These are phyloP conservation scores for Diaporthe sp. DNA, from an alignment of 2,329 filamentous ascomycete genomes.

Conservation along the genomic window DNA sequence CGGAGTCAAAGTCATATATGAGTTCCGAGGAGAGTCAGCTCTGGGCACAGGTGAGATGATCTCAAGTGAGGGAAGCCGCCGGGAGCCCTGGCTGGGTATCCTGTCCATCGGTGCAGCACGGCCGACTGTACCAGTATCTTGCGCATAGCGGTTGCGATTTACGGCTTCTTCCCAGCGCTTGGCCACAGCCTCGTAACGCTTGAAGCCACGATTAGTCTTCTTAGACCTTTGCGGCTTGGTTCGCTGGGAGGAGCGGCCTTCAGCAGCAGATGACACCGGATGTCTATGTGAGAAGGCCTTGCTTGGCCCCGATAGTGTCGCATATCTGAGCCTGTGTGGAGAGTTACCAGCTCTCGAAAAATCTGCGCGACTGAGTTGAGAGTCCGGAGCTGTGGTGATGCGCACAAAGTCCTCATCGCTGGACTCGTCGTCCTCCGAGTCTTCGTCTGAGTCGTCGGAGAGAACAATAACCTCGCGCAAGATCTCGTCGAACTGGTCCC, in stretches of 20 bases:
- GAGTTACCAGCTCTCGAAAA: not conserved
- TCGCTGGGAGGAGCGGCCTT: slow-evolving; percentile 37
- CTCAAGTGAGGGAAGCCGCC: slow-evolving; percentile 37
- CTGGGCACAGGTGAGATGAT: slow-evolving; percentile 34
- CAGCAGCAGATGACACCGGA: not conserved
- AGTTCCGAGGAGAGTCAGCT: slow-evolving; percentile 34
- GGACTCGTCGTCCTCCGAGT: slow-evolving; percentile 53
- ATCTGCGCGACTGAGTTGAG: not conserved
- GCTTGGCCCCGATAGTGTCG: not conserved
- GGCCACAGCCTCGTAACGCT: slow-evolving; percentile 57
- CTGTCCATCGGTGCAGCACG: slow-evolving; percentile 38
- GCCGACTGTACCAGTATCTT: slow-evolving; percentile 18
- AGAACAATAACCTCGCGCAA: slow-evolving; percentile 76
- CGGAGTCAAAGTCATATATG: slow-evolving; percentile 40
- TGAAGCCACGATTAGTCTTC: slow-evolving; percentile 60
- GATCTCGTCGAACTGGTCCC: slow-evolving; percentile 77
- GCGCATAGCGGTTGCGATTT: slow-evolving; percentile 47
- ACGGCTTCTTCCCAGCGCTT: slow-evolving; percentile 51
- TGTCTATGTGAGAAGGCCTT: not conserved
- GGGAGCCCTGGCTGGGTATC: slow-evolving; percentile 40
- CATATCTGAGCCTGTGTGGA: not conserved
- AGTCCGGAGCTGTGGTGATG: not conserved
- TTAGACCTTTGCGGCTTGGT: slow-evolving; percentile 47
- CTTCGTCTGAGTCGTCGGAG: slow-evolving; percentile 64
- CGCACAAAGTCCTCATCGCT: slow-evolving; percentile 49